Evolutionary conservation across 2,329 filamentous ascomycete species (phyloP), one percentile per base, ranked within the genome.

Genomic region (Verticillium zaregamsianum): DNA sequence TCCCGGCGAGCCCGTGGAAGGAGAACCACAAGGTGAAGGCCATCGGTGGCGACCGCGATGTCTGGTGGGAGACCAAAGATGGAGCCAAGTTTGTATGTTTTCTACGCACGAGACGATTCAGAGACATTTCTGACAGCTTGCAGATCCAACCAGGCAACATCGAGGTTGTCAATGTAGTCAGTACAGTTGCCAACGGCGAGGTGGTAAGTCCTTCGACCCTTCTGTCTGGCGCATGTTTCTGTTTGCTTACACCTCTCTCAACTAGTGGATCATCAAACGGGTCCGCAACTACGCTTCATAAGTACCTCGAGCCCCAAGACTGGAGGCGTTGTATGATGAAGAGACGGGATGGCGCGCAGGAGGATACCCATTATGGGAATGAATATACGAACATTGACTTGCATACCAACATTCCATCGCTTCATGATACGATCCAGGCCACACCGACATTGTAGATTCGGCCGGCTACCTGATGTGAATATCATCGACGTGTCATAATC

Each of bases 111-210:
- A 6, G 23, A 23, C 5, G 14, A 8, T 11, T 6, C 28, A 20
- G 20, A 52, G 20, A 11, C 20, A 23, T 12, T 3, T 11, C n/a
- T 9, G n/a, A 52, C 20, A 25, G 11, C 7, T 58, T 37, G 37
- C 64, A 90, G 86, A 84, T 95, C 32, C 89, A 93, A 80, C 95
- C 94, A 0, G 90, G 90, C 6, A 83, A 87, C 66, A 86, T 97
- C 54, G 87, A 93, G 73, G 90, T 98, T 15, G 85, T 88, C 52
- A 87, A 81, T 62, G 81, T 96, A 59, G 89, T 88, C 2, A 89
- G 89, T 67, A 84, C 86, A 63, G 93, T 96, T 20, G 84, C 86
- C 3, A 99, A 98, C 72, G 95, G 95, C 4, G 91, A 98, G 76
- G 83, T 98, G 67, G 82, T 83, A 72, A 71, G 82, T 77, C 7